phyloP scores from a whole-genome alignment of 1,284 basidiomycete species.

The Fomitopsis schrenkii region DNA sequence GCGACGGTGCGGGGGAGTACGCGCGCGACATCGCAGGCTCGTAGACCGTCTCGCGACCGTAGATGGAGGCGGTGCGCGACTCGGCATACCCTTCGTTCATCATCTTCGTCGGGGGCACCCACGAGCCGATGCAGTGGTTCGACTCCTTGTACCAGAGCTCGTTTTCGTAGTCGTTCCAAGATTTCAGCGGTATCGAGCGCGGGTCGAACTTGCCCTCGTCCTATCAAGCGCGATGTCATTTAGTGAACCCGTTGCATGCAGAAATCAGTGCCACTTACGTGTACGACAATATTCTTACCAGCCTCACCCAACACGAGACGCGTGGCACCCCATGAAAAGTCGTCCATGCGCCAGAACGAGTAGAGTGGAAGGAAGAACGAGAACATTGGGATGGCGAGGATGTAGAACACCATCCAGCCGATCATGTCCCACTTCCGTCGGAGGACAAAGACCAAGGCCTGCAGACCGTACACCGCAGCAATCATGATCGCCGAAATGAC shows the following conservation, averaged over 20 bases:
- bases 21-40: slow-evolving; percentile 50
- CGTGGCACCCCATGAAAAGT: slow-evolving; percentile 97
- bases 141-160: slow-evolving; percentile 97
- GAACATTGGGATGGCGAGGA: slow-evolving; percentile 87
- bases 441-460: slow-evolving; percentile 83
- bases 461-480: slow-evolving; percentile 89
- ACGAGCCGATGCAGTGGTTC: slow-evolving; percentile 86
- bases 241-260: background rate
- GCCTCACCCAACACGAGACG: slow-evolving; percentile 92
- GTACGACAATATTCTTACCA: slow-evolving; percentile 93
- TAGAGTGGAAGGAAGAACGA: slow-evolving; percentile 93
- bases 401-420: slow-evolving; percentile 97
- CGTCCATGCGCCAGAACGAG: slow-evolving; percentile 99
- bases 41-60: slow-evolving; percentile 81
- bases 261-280: slow-evolving; percentile 49
- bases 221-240: slow-evolving; percentile 33
- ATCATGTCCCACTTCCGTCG: slow-evolving; percentile 94
- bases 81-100: slow-evolving; percentile 71
- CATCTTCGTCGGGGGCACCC: slow-evolving; percentile 68
- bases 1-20: slow-evolving; percentile 69
- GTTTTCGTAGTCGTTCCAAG: slow-evolving; percentile 96
- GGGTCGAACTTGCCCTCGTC: slow-evolving; percentile 98
- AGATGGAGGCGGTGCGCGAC: slow-evolving; percentile 69
- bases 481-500: slow-evolving; percentile 87
- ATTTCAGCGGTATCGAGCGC: slow-evolving; percentile 88